Percentiles rank a stretch among this genome's conserved stretches.
Conservation (phyloP, 192 early-diverging fungal genomes). For the Umbelopsis sp. region DNA sequence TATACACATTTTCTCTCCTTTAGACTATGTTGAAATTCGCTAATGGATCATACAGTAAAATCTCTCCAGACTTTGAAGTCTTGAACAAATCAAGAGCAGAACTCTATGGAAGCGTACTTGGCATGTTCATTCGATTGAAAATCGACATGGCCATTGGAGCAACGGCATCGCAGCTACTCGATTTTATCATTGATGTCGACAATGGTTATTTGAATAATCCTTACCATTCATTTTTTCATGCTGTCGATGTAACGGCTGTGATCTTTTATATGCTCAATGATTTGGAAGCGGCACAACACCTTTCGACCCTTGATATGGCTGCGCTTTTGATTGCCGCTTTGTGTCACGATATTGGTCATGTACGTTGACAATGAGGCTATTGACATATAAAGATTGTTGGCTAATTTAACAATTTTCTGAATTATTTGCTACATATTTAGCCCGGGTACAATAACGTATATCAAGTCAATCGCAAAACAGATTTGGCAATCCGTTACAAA, state of each 20-base stretch:
- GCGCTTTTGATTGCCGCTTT: slow-evolving; percentile 78
- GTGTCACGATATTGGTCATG: slow-evolving; percentile 86
- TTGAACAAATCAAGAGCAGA: slow-evolving; percentile 67
- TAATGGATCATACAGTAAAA: slow-evolving; percentile 42
- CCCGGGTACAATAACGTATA: slow-evolving; percentile 93
- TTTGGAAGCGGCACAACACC: slow-evolving; percentile 65
- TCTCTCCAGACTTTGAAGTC: slow-evolving; percentile 56
- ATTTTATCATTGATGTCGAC: slow-evolving; percentile 82
- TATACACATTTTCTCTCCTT: neutral
- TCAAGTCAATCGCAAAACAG: slow-evolving; percentile 84
- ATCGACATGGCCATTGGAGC: slow-evolving; percentile 60
- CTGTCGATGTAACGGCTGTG: slow-evolving; percentile 83
- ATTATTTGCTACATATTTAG: slow-evolving; percentile 41
- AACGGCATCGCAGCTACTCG: slow-evolving; percentile 68
- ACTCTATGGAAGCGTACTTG: slow-evolving; percentile 80
- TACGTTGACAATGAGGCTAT: slow-evolving; percentile 41
- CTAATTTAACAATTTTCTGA: slow-evolving; percentile 15
- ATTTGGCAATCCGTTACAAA: slow-evolving; percentile 72
- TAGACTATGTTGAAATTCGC: slow-evolving; percentile 56
- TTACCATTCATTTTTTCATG: slow-evolving; percentile 92
- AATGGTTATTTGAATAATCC: slow-evolving; percentile 73
- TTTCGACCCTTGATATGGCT: slow-evolving; percentile 71
- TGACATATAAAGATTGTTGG: neutral
- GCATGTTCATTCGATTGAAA: slow-evolving; percentile 70
- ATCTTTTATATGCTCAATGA: slow-evolving; percentile 79